Conservation (phyloP, 148 eudicot species). For the Rhododendron ferrugineum region DNA sequence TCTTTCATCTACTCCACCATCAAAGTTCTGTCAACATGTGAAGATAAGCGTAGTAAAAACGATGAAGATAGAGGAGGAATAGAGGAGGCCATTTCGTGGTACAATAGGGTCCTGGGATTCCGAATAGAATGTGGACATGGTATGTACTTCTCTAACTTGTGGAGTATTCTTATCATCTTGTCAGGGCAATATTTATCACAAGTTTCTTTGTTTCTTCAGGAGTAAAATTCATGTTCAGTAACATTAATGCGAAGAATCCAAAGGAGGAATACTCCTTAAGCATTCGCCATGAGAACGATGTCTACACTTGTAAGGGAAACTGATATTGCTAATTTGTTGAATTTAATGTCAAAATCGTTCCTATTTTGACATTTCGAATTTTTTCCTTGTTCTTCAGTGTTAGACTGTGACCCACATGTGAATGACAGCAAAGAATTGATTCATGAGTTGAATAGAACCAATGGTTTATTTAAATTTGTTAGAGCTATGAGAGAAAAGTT, state of each 20-base stretch:
- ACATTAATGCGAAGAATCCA: slow-evolving; percentile 51
- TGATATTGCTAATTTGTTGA: neutral
- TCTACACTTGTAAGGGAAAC: slow-evolving; percentile 60
- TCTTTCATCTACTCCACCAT: slow-evolving; percentile 5
- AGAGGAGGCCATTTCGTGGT: slow-evolving; percentile 80
- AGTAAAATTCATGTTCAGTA: slow-evolving; percentile 69
- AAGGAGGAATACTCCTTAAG: slow-evolving; percentile 63
- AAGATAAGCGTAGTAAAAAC: slow-evolving; percentile 46
- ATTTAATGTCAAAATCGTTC: neutral
- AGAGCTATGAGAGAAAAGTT: slow-evolving; percentile 81
- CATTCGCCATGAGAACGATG: slow-evolving; percentile 64
- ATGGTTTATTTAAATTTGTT: slow-evolving; percentile 49
- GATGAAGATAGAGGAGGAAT: slow-evolving; percentile 41
- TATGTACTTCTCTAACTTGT: slow-evolving; percentile 21
- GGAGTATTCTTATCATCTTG: neutral
- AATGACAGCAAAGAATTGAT: slow-evolving; percentile 15
- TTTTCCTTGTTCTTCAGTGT: slow-evolving; percentile 44
- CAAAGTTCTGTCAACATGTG: slow-evolving; percentile 54
- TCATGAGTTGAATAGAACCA: slow-evolving; percentile 23
- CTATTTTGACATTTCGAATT: neutral
- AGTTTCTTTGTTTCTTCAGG: slow-evolving; percentile 36
- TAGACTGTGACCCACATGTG: slow-evolving; percentile 56
- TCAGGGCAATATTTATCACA: slow-evolving; percentile 3
- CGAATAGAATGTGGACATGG: slow-evolving; percentile 85
- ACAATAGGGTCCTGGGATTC: slow-evolving; percentile 81